phyloP scores from a whole-genome alignment of 2,329 filamentous ascomycete species.

The Achaetomium macrosporum region DNA sequence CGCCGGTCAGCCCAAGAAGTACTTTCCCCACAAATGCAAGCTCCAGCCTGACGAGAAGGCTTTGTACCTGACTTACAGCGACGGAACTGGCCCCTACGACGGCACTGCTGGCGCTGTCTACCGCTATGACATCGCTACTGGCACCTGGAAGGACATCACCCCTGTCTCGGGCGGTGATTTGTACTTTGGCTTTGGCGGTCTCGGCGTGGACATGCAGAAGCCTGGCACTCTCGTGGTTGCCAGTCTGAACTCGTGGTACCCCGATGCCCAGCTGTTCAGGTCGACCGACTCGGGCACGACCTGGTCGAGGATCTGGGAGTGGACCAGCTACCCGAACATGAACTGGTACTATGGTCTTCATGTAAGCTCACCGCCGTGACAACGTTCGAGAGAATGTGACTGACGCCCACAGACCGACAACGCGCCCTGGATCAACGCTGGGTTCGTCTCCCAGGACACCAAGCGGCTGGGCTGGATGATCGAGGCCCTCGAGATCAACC shows the following conservation, averaged over 20 bases:
- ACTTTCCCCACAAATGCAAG: constrained; percentile 49
- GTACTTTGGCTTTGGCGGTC: constrained; percentile 51
- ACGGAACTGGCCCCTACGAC: constrained; percentile 53
- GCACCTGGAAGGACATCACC: constrained; percentile 51
- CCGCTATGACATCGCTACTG: constrained; percentile 45
- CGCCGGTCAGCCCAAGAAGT: constrained; percentile 43
- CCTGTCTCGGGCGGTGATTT: constrained; percentile 43
- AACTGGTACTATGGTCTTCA: constrained; percentile 38
- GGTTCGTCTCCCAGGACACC: constrained; percentile 41
- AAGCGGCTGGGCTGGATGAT: constrained; percentile 58
- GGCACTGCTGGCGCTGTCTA: constrained; percentile 48
- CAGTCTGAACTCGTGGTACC: constrained; percentile 53
- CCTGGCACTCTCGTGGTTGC: constrained; percentile 53
- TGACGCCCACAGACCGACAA: constrained; percentile 34
- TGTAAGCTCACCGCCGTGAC: constrained; percentile 1
- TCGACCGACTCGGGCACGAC: constrained; percentile 49
- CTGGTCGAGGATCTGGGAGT: constrained; percentile 50
- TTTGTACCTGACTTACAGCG: constrained; percentile 49
- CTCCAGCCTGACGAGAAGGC: constrained; percentile 46
- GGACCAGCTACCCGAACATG: constrained; percentile 40
- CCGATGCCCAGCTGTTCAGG: constrained; percentile 51
- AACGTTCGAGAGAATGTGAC: not conserved
- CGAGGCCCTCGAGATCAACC: constrained; percentile 52
- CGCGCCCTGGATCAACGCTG: constrained; percentile 49
- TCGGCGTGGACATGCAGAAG: constrained; percentile 47